phyloP scores from a whole-genome alignment of 257 asterid species.

The Scutellaria minor region DNA sequence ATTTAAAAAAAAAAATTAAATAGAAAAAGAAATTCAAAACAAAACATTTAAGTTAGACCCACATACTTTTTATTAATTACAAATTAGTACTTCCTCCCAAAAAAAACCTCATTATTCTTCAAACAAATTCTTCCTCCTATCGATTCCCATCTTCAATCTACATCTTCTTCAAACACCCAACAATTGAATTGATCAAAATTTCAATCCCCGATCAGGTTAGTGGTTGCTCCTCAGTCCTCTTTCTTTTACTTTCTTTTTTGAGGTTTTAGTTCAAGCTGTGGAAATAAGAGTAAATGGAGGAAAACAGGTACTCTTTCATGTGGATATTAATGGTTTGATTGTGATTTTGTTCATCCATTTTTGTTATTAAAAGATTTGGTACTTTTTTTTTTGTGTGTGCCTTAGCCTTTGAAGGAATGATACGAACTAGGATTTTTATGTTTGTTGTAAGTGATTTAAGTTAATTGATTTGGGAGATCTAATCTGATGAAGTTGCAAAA shows the following conservation, averaged over 20 bases:
- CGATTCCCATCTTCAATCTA: too few relatives aligned
- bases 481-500: not conserved
- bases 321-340: not conserved
- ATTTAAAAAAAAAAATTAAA: too few relatives aligned
- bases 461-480: slow-evolving; percentile 2
- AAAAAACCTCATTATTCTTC: too few relatives aligned
- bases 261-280: not conserved
- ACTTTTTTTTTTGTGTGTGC: not conserved
- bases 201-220: slow-evolving; percentile 46
- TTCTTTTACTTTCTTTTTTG: not conserved
- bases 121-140: too few relatives aligned
- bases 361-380: not conserved
- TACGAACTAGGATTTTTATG: slow-evolving; percentile 1
- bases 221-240: not conserved
- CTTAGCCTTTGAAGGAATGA: not conserved
- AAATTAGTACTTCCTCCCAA: too few relatives aligned
- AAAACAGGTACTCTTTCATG: not conserved
- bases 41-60: too few relatives aligned
- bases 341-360: slow-evolving; percentile 1
- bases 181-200: too few relatives aligned
- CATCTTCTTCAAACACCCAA: too few relatives aligned
- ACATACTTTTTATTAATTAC: too few relatives aligned
- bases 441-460: slow-evolving; percentile 8
- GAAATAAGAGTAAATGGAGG: slow-evolving; percentile 1
- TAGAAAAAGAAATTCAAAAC: too few relatives aligned